phyloP scores from a whole-genome alignment of 2,329 filamentous ascomycete genomes.

The Zalaria sp. region DNA sequence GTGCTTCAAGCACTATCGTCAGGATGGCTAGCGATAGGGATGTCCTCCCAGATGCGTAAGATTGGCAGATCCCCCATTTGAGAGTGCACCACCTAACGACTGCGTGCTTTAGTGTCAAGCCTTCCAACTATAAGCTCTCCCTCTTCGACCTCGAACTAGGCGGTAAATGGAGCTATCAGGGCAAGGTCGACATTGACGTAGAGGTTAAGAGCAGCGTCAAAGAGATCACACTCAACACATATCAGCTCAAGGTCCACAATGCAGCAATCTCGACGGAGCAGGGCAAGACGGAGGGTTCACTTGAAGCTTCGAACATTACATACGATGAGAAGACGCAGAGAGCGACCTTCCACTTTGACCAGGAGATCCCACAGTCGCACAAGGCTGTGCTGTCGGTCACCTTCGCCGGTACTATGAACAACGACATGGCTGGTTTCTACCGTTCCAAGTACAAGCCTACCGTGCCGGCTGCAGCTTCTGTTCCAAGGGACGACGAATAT shows the following conservation, averaged over 20 bases:
- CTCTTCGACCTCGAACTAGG: slow-evolving; percentile 64
- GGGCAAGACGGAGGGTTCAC: slow-evolving; percentile 41
- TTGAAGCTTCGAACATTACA: slow-evolving; percentile 51
- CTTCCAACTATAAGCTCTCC: slow-evolving; percentile 71
- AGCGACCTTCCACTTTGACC: slow-evolving; percentile 61
- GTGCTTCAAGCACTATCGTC: slow-evolving; percentile 17
- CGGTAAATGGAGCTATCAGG: slow-evolving; percentile 68
- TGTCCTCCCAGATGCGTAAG: slow-evolving; percentile 30
- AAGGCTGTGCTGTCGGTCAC: slow-evolving; percentile 55
- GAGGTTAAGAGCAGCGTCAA: slow-evolving; percentile 58
- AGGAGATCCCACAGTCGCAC: slow-evolving; percentile 53
- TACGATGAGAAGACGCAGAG: slow-evolving; percentile 80
- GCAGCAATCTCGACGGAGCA: slow-evolving; percentile 48
- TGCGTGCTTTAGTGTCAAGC: slow-evolving; percentile 47
- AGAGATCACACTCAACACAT: slow-evolving; percentile 70
- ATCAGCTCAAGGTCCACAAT: slow-evolving; percentile 64
- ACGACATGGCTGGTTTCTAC: slow-evolving; percentile 91
- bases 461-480: slow-evolving; percentile 56
- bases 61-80: neutral
- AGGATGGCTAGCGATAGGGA: slow-evolving; percentile 33
- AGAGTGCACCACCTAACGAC: neutral
- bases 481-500: slow-evolving; percentile 55
- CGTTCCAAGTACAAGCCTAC: slow-evolving; percentile 84
- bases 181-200: slow-evolving; percentile 66
- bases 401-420: slow-evolving; percentile 75